Base-by-base conservation (phyloP, 495 filamentous ascomycete genomes). In the Neurospora sp. region DNA sequence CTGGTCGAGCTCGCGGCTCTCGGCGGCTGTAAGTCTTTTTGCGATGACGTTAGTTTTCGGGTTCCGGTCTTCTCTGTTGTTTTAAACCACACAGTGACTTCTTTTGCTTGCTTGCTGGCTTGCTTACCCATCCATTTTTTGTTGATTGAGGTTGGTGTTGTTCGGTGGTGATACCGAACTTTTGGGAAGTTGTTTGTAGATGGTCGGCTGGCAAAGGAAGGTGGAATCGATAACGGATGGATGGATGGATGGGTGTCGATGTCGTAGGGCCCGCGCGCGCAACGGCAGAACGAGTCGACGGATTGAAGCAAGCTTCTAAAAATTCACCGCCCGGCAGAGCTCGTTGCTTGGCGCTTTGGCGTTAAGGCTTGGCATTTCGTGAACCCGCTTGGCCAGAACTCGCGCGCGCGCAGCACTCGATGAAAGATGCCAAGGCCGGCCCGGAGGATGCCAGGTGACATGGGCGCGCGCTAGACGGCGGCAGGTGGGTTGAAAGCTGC, bases 1-100 rank as follows among this genome's bases (percentile, higher is more conserved):
- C 81, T 86, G 78, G 78, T 95, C 89, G 81, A 99, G 91, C 87
- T 98, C 93, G 82, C 92, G 91, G 84, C 94, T 92, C 84, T 99
- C 96, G 72, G 90, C 81, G 76, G 87, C 81, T 73, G 90, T 94
- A 81, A 99, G 93, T 77, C 84, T 86, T 27, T 53, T 39, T 39
- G 69, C 74, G 74, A 73, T 73, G 70, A 71, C 71, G 72, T 61
- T 61, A 61, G 53, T 61, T 61, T 61, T 61, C 3, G 22, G 12
- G 14, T 61, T 27, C 53, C 27, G 14, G 53, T 61, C 53, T 61
- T 8, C 2, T 53, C 20, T 27, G 42, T 12, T 44, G 41, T 18
- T 44, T 44, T 18, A 45, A 47, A 61, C 6, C 53, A 14, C 53
- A 61, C 12, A 4, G 45, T 53, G 20, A 6, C 4, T 44, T 40